Evolutionary conservation across 148 eudicot genomes (phyloP), one percentile per base, ranked within the genome.

Genomic region (Cornus florida): DNA sequence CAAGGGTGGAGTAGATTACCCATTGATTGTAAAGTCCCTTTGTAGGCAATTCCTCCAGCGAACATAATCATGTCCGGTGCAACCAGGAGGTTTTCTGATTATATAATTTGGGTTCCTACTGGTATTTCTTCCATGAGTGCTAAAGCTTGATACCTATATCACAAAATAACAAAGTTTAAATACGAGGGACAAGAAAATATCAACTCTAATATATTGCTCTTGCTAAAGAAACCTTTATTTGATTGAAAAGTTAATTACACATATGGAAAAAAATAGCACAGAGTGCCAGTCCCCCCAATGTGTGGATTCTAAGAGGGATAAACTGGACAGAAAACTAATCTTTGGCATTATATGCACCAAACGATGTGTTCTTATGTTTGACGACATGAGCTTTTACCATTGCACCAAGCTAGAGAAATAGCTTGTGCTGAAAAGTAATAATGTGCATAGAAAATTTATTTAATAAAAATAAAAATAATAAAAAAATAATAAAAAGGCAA

Each of bases 21-120:
- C 94, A 80, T 92, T 92, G 81, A 92, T 91, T 80, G 97, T 92
- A 76, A 92, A 89, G 86, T 92, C 97, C 66, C 97, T 81, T 38
- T 79, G 82, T 82, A 91, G 70, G 86, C 94, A 91, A 78, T 92
- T 86, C 80, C 82, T 89, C 94, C 92, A 92, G 75, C 97, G 93
- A 83, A 79, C 62, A 70, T 84, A 83, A 80, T 92, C 97, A 79
- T 84, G 75, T 72, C 89, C 83, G 75, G 81, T 83, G 82, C 89
- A 89, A 70, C 72, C 78, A 76, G 19, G 72, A 22, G 90, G 87
- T 67, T 60, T 78, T 78, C 78, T 85, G 39, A 73, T 69, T 76
- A 76, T 70, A 69, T 62, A 73, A 74, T 70, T 76, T 46, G 74
- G 46, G 43, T 77, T 75, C 86, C 75, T 76, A 14, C 69, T 71